Base-by-base conservation (phyloP, 176 grass and related monocot genomes). In the Juncus effusus region DNA sequence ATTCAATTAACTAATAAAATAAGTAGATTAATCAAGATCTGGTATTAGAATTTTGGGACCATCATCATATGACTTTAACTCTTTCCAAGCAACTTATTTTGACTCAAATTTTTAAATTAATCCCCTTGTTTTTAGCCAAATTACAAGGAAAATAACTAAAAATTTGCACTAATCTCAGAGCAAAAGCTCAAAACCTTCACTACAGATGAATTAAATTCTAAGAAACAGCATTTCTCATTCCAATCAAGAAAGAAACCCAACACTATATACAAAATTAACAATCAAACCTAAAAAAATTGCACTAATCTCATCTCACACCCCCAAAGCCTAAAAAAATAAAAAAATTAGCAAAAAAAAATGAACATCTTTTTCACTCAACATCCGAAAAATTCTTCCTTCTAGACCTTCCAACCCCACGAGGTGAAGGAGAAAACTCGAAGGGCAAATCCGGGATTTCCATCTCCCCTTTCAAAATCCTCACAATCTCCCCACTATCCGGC, bases 391-490 rank as follows among this genome's bases (percentile, higher is more conserved):
- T 38, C 53, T 71, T 82, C 11, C 76, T 77, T 13, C 82, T 67
- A 13, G 88, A 86, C 40, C 80, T 56, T n/a, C 78, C 69, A 55
- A 79, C 72, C 38, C 70, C 65, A 28, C 72, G 79, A 3, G 92
- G 79, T 38, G 85, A 88, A 56, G 85, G 85, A 16, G 80, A 97
- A 63, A 75, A 84, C n/a, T 89, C 88, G 52, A 75, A 73, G 1
- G 94, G 80, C 73, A 64, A 54, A 0, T 75, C 78, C 0, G 85
- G 88, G 13, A 93, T 58, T n/a, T 93, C 88, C 88, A 97, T 97
- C 56, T 97, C 88, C 16, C 94, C 78, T 56, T 70, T 66, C 0
- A 97, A 84, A 65, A 97, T 97, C 72, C 82, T 92, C 13, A 89
- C 80, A 12, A 93, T 82, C 59, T 97, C 85, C 0, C 80, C 72